Evolutionary conservation across 1,284 basidiomycete species (phyloP), one percentile per base, ranked within the genome.

Genomic region (Taiwanofungus camphoratus): DNA sequence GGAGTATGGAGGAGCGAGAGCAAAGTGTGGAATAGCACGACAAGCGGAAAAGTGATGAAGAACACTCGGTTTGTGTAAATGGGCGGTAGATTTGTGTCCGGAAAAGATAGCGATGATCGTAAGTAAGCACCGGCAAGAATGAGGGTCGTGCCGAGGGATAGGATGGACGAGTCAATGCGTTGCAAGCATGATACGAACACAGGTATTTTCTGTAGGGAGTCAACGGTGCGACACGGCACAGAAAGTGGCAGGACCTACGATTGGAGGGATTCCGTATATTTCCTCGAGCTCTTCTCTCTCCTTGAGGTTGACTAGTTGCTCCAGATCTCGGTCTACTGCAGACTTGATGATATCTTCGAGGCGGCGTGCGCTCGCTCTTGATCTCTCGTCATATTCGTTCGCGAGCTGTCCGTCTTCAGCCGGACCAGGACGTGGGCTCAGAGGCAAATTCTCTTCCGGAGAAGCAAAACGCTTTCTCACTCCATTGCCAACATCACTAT

Each of bases 121-220:
- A 83, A 68, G 54, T 82, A 86, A 8, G 78, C 71, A 24, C 75
- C 71, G 8, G 81, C 73, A 26, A 87, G 62, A 34, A 85, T 65
- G 35, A 89, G 76, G 27, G 71, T 78, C 44, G 79, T 66, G 4
- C 83, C 85, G 19, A 87, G 56, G 4, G 82, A 77, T 39, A 86
- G 71, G 5, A 87, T 58, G 48, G 87, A 71, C 3, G 79, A 74
- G 59, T 86, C 84, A 50, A 87, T 62, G 42, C 86, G 75, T 58
- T 87, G 82, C 37, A 89, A 68, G 56, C 78, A 82, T 4, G 79
- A 76, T 21, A 89, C 71, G 55, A 87, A 84, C 12, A 85, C 77
- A 1, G 87, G 87, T 21, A 89, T 85, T 53, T 69, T 71, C 82
- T 87, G 54, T 33, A 30, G 15, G 31, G 50, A 39, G 35, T 38